Evolutionary conservation across 805 yeast species (phyloP).

Genomic region (Lachancea meyersii): DNA sequence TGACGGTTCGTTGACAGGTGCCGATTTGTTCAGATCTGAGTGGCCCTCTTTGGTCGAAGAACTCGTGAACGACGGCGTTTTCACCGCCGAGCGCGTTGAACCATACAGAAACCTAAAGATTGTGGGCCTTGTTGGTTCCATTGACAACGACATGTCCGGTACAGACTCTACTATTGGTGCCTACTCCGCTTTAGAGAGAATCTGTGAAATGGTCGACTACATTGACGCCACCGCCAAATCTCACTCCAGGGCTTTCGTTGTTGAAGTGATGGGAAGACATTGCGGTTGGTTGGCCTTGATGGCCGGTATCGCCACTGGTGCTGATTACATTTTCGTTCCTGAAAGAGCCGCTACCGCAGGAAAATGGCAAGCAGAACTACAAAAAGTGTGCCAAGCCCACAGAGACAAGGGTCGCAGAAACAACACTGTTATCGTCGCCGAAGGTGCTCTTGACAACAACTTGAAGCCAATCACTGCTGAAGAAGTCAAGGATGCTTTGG

Average conservation of each 20-base stretch:
- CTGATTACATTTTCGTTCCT: constrained; percentile 91
- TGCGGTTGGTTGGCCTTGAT: constrained; percentile 98
- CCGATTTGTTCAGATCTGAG: constrained; percentile 86
- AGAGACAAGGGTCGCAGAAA: constrained; percentile 85
- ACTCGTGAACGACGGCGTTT: constrained; percentile 47
- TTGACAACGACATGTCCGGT: constrained; percentile 96
- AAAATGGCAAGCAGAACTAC: constrained; percentile 77
- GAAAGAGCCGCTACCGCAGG: constrained; percentile 78
- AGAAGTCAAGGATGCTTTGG: constrained; percentile 75
- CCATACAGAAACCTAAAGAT: constrained; percentile 70
- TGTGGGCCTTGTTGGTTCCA: constrained; percentile 93
- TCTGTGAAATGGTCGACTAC: constrained; percentile 90
- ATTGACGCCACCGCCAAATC: constrained; percentile 97
- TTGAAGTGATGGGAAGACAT: constrained; percentile 98
- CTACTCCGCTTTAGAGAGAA: constrained; percentile 85
- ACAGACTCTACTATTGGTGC: constrained; percentile 98
- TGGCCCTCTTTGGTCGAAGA: constrained; percentile 88
- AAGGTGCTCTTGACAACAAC: constrained; percentile 87
- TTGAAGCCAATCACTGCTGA: constrained; percentile 75
- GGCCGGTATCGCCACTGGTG: constrained; percentile 96
- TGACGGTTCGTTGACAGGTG: constrained; percentile 97
- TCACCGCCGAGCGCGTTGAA: constrained; percentile 54
- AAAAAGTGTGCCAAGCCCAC: constrained; percentile 68
- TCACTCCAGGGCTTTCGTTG: constrained; percentile 94
- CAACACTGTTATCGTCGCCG: constrained; percentile 94